Percentiles rank a stretch among this genome's conserved stretches.
Evolutionary conservation across 2,329 filamentous ascomycete species (phyloP).

Genomic region (Aphanoascus verrucosus): DNA sequence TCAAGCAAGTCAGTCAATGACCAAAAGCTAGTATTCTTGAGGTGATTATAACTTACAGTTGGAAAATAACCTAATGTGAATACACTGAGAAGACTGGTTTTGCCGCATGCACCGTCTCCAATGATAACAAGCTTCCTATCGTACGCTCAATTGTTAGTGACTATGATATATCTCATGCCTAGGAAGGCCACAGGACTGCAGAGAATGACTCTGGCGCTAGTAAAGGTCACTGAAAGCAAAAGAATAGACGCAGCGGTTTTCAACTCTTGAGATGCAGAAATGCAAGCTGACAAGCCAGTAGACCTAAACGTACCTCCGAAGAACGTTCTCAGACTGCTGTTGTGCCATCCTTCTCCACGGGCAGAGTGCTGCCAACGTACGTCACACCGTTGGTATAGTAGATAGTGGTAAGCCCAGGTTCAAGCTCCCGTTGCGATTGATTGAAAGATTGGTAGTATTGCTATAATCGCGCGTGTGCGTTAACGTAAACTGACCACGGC

Average conservation of each 20-base stretch:
- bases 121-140: conserved; percentile 90
- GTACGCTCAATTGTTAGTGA: conserved; percentile 5
- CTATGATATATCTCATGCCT: conserved; percentile 6
- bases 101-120: conserved; percentile 93
- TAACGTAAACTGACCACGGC: not conserved
- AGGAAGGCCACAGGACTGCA: not conserved
- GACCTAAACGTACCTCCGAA: conserved; percentile 22
- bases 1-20: conserved; percentile 1
- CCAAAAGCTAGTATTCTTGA: not conserved
- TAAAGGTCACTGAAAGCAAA: not conserved
- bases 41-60: conserved; percentile 54
- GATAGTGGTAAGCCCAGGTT: not conserved
- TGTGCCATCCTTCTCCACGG: conserved; percentile 26
- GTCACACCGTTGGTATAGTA: not conserved
- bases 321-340: conserved; percentile 34
- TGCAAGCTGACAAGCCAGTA: not conserved
- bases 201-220: not conserved
- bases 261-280: not conserved
- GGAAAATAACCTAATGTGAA: conserved; percentile 98
- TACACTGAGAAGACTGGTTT: conserved; percentile 92
- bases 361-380: not conserved
- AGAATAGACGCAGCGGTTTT: not conserved
- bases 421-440: not conserved
- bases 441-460: not conserved
- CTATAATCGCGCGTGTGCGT: not conserved